phyloP scores from a whole-genome alignment of 2,329 filamentous ascomycete genomes.

The Aurifilum marmelostoma region DNA sequence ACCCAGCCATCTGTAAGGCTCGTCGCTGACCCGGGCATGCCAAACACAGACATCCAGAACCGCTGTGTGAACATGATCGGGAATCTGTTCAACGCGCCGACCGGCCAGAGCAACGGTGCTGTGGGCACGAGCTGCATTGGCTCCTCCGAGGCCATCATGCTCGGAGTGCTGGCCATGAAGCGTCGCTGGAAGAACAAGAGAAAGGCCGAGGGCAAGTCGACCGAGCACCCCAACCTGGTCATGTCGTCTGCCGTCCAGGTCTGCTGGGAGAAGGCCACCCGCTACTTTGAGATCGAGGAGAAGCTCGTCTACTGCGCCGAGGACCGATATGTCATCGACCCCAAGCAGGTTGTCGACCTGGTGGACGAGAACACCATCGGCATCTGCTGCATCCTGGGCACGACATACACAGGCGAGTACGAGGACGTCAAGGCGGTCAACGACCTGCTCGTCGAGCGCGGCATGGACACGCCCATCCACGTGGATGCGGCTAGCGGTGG shows the following conservation, averaged over 20 bases:
- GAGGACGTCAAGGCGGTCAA: constrained; percentile 93
- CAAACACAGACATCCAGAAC: constrained; percentile 68
- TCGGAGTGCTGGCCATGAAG: constrained; percentile 89
- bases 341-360: constrained; percentile 61
- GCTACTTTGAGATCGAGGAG: constrained; percentile 93
- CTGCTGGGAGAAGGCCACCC: constrained; percentile 91
- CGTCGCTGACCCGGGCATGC: neutral
- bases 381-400: constrained; percentile 87
- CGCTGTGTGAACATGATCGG: constrained; percentile 92
- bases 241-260: constrained; percentile 97
- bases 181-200: constrained; percentile 89
- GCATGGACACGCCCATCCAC: constrained; percentile 75
- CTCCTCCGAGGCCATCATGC: constrained; percentile 87
- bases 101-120: constrained; percentile 56
- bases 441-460: constrained; percentile 75
- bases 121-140: constrained; percentile 87
- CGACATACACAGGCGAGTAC: constrained; percentile 94
- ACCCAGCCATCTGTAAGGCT: too few species aligned
- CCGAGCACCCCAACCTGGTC: constrained; percentile 82
- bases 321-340: constrained; percentile 67
- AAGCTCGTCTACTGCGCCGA: constrained; percentile 70
- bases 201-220: constrained; percentile 79
- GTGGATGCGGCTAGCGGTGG: constrained; percentile 29
- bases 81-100: constrained; percentile 81
- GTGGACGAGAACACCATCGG: constrained; percentile 79